phyloP scores from a whole-genome alignment of 495 filamentous ascomycete species.

The Stereocaulon alpinum region DNA sequence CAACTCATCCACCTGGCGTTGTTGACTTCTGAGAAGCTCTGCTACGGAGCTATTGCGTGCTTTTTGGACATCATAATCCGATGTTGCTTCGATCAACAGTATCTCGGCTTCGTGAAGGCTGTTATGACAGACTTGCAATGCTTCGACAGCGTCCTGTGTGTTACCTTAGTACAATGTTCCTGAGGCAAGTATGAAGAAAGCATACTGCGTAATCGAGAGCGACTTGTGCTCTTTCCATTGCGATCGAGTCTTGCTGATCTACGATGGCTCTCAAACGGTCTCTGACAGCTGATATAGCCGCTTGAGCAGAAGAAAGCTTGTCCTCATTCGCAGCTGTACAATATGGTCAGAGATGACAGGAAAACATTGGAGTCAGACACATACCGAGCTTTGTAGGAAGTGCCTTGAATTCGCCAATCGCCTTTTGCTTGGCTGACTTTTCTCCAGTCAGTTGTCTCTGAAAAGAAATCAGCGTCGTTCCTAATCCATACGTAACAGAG shows the following conservation, averaged over 20 bases:
- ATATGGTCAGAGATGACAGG: neutral
- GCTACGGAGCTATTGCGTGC: slow-evolving; percentile 50
- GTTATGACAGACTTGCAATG: slow-evolving; percentile 48
- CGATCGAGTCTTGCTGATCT: slow-evolving; percentile 43
- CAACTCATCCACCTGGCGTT: slow-evolving; percentile 31
- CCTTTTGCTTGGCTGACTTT: slow-evolving; percentile 49
- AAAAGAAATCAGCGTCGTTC: slow-evolving; percentile 19
- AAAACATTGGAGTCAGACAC: slow-evolving; percentile 11
- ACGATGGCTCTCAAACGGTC: slow-evolving; percentile 35
- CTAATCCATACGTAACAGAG: neutral
- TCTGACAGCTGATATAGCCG: slow-evolving; percentile 34
- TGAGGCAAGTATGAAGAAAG: neutral
- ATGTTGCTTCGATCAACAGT: slow-evolving; percentile 63
- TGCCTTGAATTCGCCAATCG: slow-evolving; percentile 47
- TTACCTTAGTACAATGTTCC: neutral
- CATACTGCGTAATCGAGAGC: slow-evolving; percentile 56
- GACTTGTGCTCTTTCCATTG: slow-evolving; percentile 51
- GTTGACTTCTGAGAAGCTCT: slow-evolving; percentile 40
- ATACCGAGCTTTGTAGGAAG: slow-evolving; percentile 63
- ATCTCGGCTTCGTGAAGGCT: slow-evolving; percentile 58
- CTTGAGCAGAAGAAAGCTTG: slow-evolving; percentile 34
- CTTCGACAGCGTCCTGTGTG: slow-evolving; percentile 43
- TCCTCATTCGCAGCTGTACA: slow-evolving; percentile 42
- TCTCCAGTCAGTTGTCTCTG: slow-evolving; percentile 40
- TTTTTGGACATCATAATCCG: slow-evolving; percentile 58